Base-by-base conservation (phyloP, 129 eudicot species). In the Heracleum sosnowskyi region DNA sequence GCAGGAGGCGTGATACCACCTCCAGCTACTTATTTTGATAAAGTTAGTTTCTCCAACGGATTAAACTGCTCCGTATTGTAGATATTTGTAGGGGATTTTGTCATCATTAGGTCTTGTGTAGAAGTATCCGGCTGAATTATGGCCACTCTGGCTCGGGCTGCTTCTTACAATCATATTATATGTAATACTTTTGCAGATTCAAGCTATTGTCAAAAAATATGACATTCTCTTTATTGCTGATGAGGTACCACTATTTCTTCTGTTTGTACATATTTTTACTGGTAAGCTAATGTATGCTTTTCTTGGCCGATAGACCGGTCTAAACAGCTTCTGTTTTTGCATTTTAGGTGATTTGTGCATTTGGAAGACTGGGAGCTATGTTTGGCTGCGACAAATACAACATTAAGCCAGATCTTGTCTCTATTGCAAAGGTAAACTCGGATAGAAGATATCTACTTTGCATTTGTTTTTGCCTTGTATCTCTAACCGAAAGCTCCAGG, bases 1-100 rank as follows among this genome's bases (percentile, higher is more conserved):
- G 98, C 98, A 68, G 98, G 98, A 78, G 98, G 98, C 34, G 98
- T 94, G 78, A 90, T 94, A 70, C 96, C 85, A 60, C 98, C 98
- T 35, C 98, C 98, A 20, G 91, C 93, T 84, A 90, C 92, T 37
- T 94, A 94, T 82, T 94, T 94, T 77, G 97, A 94, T 57, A 94
- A 94, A 92, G 97, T 91, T 22, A 79, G 62, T 76, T 81, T 81
- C 5, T 11, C 11, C 4, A 37, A 37, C 3, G 29, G 26, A 71
- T 17, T 35, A 20, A 18, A 11, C 20, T 22, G 45, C 45, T 71
- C 33, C 47, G 22, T 37, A 11, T 71, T 71, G 47, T 71, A 71
- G 39, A 4, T 10, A 11, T 18, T 36, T 8, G n/a, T 37, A 18
- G 10, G 24, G 73, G 74, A 69, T n/a, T n/a, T 37, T 37, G 6